Base-by-base conservation (phyloP, 2,329 filamentous ascomycete species). In the Fusarium avenaceum region DNA sequence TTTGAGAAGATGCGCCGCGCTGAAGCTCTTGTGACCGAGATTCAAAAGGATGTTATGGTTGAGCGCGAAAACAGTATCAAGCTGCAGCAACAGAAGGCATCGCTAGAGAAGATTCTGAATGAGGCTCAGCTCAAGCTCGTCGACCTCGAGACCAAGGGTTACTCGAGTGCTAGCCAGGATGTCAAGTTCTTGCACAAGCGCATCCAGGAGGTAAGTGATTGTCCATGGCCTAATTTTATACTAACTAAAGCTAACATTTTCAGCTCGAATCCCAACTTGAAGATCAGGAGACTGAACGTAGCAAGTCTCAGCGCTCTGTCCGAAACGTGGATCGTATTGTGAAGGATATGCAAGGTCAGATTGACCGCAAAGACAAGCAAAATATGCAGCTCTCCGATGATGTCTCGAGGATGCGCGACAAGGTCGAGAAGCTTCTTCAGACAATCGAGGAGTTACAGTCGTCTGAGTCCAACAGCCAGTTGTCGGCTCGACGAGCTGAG, bases 1-100 rank as follows among this genome's bases (percentile, higher is more conserved):
- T 91, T 98, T 40, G 95, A 96, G 74, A 98, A 98, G 84, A 99
- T 99, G 96, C 89, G 95, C 56, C 90, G 95, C 24, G 93, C 96
- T 3, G 95, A 99, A 76, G 92, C 93, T 6, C 83, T 98, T 32
- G 90, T 90, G 2, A 88, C 90, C 10, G 96, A 99, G 79, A 90
- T 97, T 67, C 95, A 98, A 76, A 97, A 96, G 78, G 96, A 99
- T 74, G 93, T 97, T 65, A 89, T 90, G 19, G 88, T 87, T 9
- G 95, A 97, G 81, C 89, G 95, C 11, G 96, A 98, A 76, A 87
- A 87, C 33, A 94, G 90, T 72, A 89, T 91, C 7, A 88, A 92
- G 71, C 84, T 98, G 56, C 93, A 96, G 78, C 94, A 94, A 77
- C 93, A 97, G 71, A 98, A 97, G 82, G 92, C 92, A 4, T 87